Base-by-base conservation (phyloP, 1,284 basidiomycete species). In the Coriolopsis trogii region DNA sequence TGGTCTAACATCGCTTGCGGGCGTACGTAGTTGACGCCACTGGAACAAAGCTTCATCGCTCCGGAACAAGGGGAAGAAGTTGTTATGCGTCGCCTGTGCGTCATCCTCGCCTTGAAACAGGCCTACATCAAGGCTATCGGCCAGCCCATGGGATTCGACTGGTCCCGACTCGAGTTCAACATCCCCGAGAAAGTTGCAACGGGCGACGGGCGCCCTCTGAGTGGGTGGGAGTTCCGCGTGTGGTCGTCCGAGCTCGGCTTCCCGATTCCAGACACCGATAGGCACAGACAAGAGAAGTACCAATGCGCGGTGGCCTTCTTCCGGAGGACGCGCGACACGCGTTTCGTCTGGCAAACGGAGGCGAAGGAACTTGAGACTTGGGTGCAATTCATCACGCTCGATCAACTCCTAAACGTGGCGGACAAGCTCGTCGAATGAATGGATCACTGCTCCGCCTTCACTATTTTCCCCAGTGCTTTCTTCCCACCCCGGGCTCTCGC, bases 191-290 rank as follows among this genome's bases (percentile, higher is more conserved):
- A 81, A 53, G 75, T 68, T 7, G 85, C 84, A 12, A 75, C 69
- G 1, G 86, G 84, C 2, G 90, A 92, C 66, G 80, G 81, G 3
- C 77, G 81, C 45, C 77, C 80, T 0, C 71, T 92, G 1, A 74
- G 76, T 16, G 89, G 90, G 0, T 92, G 89, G 89, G 90, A 92
- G 65, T 91, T 92, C 69, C 80, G 89, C 10, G 73, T 91, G 29
- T 92, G 88, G 76, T 79, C 79, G 54, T 80, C 86, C n/a, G 78
- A 80, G 46, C 76, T 89, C 15, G 86, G 85, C 16, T 83, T 89
- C 1, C 79, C 81, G 4, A 82, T 89, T 0, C 79, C 81, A 6
- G 76, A 83, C 39, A 63, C 72, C 36, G 77, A 77, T 9, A 61
- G 74, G 21, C 70, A 86, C 20, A 74, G 84, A 42, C 76, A 82